These are phyloP conservation scores for Senna siamea DNA, from an alignment of 306 rosid species.

Conservation along the genomic window DNA sequence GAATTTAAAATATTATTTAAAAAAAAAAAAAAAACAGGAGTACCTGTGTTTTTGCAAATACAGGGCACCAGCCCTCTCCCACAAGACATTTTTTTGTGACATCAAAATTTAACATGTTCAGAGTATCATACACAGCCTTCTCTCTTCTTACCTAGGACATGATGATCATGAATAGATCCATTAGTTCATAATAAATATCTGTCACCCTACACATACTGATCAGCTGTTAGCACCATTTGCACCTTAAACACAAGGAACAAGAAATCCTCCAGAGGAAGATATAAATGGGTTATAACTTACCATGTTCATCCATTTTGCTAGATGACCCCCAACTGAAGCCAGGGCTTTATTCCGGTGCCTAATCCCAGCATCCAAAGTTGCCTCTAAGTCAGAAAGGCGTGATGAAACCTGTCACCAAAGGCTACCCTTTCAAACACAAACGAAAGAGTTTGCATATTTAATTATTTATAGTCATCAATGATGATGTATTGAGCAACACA, in stretches of 20 bases:
- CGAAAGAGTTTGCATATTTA: slow-evolving; percentile 18
- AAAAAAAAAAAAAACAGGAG: background rate
- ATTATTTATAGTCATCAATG: background rate
- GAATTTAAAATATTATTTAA: background rate
- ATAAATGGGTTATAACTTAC: slow-evolving; percentile 49
- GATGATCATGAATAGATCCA: slow-evolving; percentile 45
- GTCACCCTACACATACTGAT: slow-evolving; percentile 8
- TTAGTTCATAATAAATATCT: slow-evolving; percentile 36
- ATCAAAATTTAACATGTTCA: slow-evolving; percentile 96
- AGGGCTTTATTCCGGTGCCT: slow-evolving; percentile 93
- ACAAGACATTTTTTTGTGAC: slow-evolving; percentile 99
- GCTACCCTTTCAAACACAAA: slow-evolving; percentile 15
- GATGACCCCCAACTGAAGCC: slow-evolving; percentile 69
- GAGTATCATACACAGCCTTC: slow-evolving; percentile 94
- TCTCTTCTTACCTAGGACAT: slow-evolving; percentile 89
- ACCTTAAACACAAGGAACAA: slow-evolving; percentile 28
- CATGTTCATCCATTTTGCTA: slow-evolving; percentile 88
- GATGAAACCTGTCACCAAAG: slow-evolving; percentile 71
- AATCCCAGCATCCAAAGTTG: slow-evolving; percentile 89
- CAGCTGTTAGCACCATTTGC: slow-evolving; percentile 30
- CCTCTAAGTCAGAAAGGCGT: slow-evolving; percentile 88
- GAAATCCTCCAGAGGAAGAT: slow-evolving; percentile 33
- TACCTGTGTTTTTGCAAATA: slow-evolving; percentile 88
- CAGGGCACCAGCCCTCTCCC: slow-evolving; percentile 99
- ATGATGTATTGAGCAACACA: slow-evolving; percentile 23